Percentiles rank a stretch among this genome's conserved stretches.
These are phyloP conservation scores for Westerdykella sp. DNA, from an alignment of 2,329 filamentous ascomycete species.

Conservation along the genomic window DNA sequence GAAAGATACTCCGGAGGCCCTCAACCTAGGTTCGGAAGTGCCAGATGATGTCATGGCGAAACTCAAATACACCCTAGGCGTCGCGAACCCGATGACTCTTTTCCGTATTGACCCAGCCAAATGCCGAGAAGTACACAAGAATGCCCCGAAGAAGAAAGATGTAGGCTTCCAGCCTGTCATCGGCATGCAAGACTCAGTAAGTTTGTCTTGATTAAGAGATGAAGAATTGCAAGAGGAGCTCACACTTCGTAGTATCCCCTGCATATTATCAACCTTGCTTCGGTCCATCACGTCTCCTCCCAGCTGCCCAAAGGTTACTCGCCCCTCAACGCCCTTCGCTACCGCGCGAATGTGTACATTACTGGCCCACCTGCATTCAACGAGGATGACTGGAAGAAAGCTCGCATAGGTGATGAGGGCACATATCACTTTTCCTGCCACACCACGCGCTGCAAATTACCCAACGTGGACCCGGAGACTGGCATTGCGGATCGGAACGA, in stretches of 20 bases:
- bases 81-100: slow-evolving; percentile 58
- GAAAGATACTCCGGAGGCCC: slow-evolving; percentile 49
- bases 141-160: slow-evolving; percentile 53
- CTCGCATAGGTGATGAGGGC: slow-evolving; percentile 48
- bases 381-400: slow-evolving; percentile 63
- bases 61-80: slow-evolving; percentile 59
- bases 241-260: slow-evolving; percentile 55
- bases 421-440: slow-evolving; percentile 55
- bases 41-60: slow-evolving; percentile 54
- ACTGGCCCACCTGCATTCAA: slow-evolving; percentile 58
- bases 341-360: slow-evolving; percentile 67
- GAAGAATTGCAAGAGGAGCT: neutral
- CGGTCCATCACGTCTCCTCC: slow-evolving; percentile 55
- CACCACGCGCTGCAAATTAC: slow-evolving; percentile 64
- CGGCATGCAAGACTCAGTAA: slow-evolving; percentile 64
- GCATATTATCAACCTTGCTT: slow-evolving; percentile 60
- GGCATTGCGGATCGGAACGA: slow-evolving; percentile 52
- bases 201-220: slow-evolving; percentile 19
- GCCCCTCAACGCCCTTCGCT: slow-evolving; percentile 56
- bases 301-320: slow-evolving; percentile 50
- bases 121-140: slow-evolving; percentile 54
- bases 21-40: slow-evolving; percentile 43
- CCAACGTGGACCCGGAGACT: slow-evolving; percentile 60
- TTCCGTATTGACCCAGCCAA: slow-evolving; percentile 60
- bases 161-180: slow-evolving; percentile 60